Evolutionary conservation across 495 filamentous ascomycete genomes (phyloP).

Genomic region (Xylaria telfairii): DNA sequence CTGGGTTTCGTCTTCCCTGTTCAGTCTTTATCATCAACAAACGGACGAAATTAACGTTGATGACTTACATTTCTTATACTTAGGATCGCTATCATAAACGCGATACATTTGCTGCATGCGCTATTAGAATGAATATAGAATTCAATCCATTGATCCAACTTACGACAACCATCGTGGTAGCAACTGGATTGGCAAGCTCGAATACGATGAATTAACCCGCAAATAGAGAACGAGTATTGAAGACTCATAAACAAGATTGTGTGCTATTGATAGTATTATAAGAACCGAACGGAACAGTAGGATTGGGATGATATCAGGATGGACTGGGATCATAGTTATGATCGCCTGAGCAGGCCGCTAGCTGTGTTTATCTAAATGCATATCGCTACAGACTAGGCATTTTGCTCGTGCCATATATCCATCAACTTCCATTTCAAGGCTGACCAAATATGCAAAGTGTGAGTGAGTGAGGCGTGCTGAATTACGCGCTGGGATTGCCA

Average conservation of each 20-base stretch:
- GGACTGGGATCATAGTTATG: not conserved
- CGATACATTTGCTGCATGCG: not conserved
- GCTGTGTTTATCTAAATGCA: not conserved
- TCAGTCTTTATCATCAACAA: conserved; percentile 2
- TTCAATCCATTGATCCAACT: not conserved
- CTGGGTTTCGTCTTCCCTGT: not conserved
- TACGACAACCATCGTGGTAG: conserved; percentile 1
- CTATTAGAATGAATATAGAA: not conserved
- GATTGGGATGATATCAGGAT: not conserved
- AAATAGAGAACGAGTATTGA: not conserved
- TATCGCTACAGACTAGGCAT: not conserved
- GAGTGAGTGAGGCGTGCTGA: not conserved
- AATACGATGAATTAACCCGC: not conserved
- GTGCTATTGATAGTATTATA: not conserved
- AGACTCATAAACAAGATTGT: not conserved
- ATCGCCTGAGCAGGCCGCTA: not conserved
- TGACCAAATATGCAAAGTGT: not conserved
- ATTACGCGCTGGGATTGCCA: not conserved
- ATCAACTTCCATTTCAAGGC: not conserved
- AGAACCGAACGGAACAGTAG: not conserved
- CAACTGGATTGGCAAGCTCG: not conserved
- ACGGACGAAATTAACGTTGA: not conserved
- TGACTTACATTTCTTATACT: not conserved
- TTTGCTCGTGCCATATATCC: not conserved
- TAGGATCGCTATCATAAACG: not conserved